Evolutionary conservation across 805 yeast genomes (phyloP), one percentile per base, ranked within the genome.

Genomic region (Maudiozyma pseudohumilis): DNA sequence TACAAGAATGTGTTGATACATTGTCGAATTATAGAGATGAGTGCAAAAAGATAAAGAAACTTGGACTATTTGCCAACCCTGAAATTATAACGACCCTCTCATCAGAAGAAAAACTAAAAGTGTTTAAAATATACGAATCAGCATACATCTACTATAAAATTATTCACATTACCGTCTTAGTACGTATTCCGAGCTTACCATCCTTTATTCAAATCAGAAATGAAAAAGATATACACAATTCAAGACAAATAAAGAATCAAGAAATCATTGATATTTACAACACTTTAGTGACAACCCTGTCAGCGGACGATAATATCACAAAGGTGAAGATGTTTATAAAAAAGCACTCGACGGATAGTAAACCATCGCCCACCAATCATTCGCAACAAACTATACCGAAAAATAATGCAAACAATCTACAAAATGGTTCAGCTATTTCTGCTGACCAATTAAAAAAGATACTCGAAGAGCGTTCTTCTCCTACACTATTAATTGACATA

Each of bases 401-500:
- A 8, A 29, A 18, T 29, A 18, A 29, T 33, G 33, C 23, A 6
- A 22, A 20, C 8, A 15, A 13, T 12, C 12, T n/a, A 3, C 9
- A 34, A 31, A 28, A 43, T 5, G 46, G 48, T 5, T 45, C 48
- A 6, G 8, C 12, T 6, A 42, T 49, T 9, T 23, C 46, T 2
- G 18, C 41, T 6, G 8, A 31, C 2, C 45, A 45, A 23, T 38
- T 54, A 16, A 40, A 46, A 19, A 35, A 41, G 19, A 29, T 55
- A 18, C 28, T 55, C 13, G 39, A 38, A 19, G 26, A 33, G 2
- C 36, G 38, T 26, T 31, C 34, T 25, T 44, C 34, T 12, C 31
- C 34, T 17, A 19, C 80, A 0, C 63, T 88, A n/a, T 43, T 88
- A 9, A 69, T 89, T 6, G 97, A 89, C 55, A 69, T 77, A 29